phyloP scores from a whole-genome alignment of 2,329 filamentous ascomycete genomes.

The Aureobasidium sp. region DNA sequence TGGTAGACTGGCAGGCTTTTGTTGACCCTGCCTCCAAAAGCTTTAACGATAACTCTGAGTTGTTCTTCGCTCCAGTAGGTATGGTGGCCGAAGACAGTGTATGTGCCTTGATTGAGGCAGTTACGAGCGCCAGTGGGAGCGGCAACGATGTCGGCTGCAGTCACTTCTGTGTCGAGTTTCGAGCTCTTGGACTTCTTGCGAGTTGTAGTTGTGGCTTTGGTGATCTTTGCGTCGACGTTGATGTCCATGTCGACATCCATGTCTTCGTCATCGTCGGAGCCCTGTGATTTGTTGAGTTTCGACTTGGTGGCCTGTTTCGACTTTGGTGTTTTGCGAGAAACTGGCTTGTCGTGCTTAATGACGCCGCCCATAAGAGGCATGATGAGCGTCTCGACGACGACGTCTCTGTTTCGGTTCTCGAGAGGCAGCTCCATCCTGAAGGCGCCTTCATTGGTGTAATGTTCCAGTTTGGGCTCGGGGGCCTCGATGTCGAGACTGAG shows the following conservation, averaged over 20 bases:
- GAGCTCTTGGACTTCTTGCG: not conserved
- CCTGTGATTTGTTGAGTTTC: not conserved
- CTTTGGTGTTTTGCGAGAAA: not conserved
- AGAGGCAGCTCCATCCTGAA: not conserved
- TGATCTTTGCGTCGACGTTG: not conserved
- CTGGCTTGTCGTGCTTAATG: not conserved
- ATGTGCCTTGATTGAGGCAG: conserved; percentile 3
- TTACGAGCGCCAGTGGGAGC: conserved; percentile 10
- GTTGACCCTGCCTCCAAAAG: conserved; percentile 16
- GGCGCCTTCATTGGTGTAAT: not conserved
- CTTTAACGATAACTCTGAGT: conserved; percentile 11
- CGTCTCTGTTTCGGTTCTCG: not conserved
- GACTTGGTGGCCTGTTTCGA: not conserved
- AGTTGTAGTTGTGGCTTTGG: not conserved
- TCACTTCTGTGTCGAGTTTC: not conserved
- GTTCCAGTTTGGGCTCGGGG: not conserved
- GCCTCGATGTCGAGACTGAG: not conserved
- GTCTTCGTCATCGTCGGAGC: not conserved
- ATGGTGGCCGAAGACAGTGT: conserved; percentile 17
- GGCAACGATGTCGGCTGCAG: not conserved
- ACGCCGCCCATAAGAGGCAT: conserved; percentile 2
- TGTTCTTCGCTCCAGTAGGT: conserved; percentile 15
- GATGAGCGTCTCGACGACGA: not conserved
- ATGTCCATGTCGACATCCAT: not conserved
- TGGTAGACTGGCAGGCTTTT: not conserved